These are phyloP conservation scores for Anastatica hierochuntica DNA, from an alignment of 345 rosid species.

Conservation along the genomic window DNA sequence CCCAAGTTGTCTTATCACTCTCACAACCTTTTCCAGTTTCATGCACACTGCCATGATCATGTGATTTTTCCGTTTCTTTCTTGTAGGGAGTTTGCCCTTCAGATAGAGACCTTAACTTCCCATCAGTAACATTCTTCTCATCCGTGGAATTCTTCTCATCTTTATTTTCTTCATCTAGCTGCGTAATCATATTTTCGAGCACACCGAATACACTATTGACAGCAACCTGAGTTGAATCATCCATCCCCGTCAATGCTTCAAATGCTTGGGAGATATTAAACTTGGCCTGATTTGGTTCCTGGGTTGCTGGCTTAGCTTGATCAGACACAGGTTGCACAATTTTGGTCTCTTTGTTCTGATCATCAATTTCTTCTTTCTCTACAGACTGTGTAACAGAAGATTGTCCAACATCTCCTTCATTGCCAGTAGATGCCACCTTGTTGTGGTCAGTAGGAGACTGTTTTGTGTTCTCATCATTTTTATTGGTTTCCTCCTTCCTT, in stretches of 20 bases:
- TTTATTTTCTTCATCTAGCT: constrained; percentile 51
- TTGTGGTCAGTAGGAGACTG: constrained; percentile 37
- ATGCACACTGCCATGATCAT: constrained; percentile 21
- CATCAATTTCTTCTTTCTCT: constrained; percentile 43
- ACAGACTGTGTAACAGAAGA: constrained; percentile 38
- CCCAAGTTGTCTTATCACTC: constrained; percentile 12
- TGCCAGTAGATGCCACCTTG: constrained; percentile 26
- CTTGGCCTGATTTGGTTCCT: constrained; percentile 33
- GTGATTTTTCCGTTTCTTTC: constrained; percentile 7
- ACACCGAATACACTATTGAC: constrained; percentile 94
- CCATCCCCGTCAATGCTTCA: constrained; percentile 82
- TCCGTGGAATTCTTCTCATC: constrained; percentile 16
- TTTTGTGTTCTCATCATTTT: constrained; percentile 34
- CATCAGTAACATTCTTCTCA: constrained; percentile 1
- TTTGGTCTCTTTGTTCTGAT: constrained; percentile 45
- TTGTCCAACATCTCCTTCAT: constrained; percentile 32
- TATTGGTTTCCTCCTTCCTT: constrained; percentile 31
- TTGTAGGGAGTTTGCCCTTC: constrained; percentile 17
- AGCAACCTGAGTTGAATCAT: constrained; percentile 94
- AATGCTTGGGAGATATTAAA: constrained; percentile 70
- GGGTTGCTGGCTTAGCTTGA: constrained; percentile 29
- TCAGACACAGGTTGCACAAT: constrained; percentile 33
- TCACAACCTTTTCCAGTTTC: constrained; percentile 19
- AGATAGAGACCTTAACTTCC: constrained; percentile 1
- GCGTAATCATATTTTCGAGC: constrained; percentile 75